A percentile compares a stretch with the other conserved stretches of the same genome.
These are phyloP conservation scores for Sarcomyxa edulis DNA, from an alignment of 768 basidiomycete genomes.

Conservation along the genomic window DNA sequence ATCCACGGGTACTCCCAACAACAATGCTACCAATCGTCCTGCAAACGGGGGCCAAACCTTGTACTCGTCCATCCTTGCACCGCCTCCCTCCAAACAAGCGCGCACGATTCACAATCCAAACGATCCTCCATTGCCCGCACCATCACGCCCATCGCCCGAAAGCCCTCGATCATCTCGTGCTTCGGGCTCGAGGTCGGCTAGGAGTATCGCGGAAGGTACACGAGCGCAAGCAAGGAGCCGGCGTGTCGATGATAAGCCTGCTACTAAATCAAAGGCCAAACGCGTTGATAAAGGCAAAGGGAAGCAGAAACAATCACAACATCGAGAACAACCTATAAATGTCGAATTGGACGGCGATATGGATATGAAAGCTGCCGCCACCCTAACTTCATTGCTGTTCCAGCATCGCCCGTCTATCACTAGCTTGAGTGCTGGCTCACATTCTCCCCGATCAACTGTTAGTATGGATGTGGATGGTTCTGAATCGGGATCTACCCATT, in stretches of 20 bases:
- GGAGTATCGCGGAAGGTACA: slow-evolving; percentile 41
- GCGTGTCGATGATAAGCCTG: slow-evolving; percentile 23
- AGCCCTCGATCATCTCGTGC: slow-evolving; percentile 30
- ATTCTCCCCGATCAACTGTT: slow-evolving; percentile 68
- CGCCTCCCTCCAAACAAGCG: slow-evolving; percentile 70
- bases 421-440: slow-evolving; percentile 18
- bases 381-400: slow-evolving; percentile 67
- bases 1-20: slow-evolving; percentile 6
- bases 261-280: slow-evolving; percentile 31
- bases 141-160: slow-evolving; percentile 40
- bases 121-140: slow-evolving; percentile 61
- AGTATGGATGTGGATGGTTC: slow-evolving; percentile 40
- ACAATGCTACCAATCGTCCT: slow-evolving; percentile 24
- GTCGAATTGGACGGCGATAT: slow-evolving; percentile 51
- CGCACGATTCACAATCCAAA: slow-evolving; percentile 73
- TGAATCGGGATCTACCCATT: slow-evolving; percentile 62
- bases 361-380: slow-evolving; percentile 81
- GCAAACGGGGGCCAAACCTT: slow-evolving; percentile 49
- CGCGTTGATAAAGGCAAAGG: slow-evolving; percentile 45
- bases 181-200: slow-evolving; percentile 26
- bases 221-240: slow-evolving; percentile 41
- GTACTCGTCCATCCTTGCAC: slow-evolving; percentile 71
- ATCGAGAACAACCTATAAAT: slow-evolving; percentile 16
- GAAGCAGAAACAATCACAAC: slow-evolving; percentile 35
- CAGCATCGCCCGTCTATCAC: slow-evolving; percentile 56